Percentiles rank a stretch among this genome's conserved stretches.
phyloP scores from a whole-genome alignment of 768 basidiomycete species.

The Macrocybe gigantea region DNA sequence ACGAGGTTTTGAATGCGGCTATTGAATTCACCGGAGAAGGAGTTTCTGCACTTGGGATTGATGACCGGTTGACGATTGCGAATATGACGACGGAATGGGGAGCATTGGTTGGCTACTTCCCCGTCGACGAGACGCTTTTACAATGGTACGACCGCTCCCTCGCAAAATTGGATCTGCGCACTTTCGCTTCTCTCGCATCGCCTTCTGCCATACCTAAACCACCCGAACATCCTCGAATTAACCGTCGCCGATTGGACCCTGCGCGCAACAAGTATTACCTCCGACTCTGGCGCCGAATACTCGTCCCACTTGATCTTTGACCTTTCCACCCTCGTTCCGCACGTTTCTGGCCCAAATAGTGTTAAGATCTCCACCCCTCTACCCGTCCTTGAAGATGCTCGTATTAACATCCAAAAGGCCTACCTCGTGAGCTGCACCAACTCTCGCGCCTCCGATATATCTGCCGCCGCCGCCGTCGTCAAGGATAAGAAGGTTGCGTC shows the following conservation, averaged over 20 bases:
- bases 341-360: conserved; percentile 96
- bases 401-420: conserved; percentile 89
- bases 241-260: conserved; percentile 67
- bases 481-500: conserved; percentile 74
- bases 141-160: conserved; percentile 81
- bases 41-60: conserved; percentile 67
- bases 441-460: conserved; percentile 91
- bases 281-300: conserved; percentile 79
- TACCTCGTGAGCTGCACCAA: conserved; percentile 99
- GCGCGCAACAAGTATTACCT: conserved; percentile 42
- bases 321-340: conserved; percentile 89
- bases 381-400: conserved; percentile 67
- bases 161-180: conserved; percentile 67
- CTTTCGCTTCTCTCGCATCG: conserved; percentile 52
- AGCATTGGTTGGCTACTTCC: conserved; percentile 92
- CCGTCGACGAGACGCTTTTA: conserved; percentile 76
- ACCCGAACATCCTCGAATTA: conserved; percentile 84
- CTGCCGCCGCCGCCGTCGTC: conserved; percentile 88
- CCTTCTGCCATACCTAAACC: conserved; percentile 56
- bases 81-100: conserved; percentile 99
- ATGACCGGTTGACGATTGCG: conserved; percentile 93
- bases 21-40: conserved; percentile 96
- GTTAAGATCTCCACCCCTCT: conserved; percentile 96
- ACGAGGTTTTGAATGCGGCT: conserved; percentile 94
- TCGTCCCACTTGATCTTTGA: conserved; percentile 87